A percentile compares a stretch with the other conserved stretches of the same genome.
Conservation (phyloP, 306 rosid species). For the Alnus glutinosa region DNA sequence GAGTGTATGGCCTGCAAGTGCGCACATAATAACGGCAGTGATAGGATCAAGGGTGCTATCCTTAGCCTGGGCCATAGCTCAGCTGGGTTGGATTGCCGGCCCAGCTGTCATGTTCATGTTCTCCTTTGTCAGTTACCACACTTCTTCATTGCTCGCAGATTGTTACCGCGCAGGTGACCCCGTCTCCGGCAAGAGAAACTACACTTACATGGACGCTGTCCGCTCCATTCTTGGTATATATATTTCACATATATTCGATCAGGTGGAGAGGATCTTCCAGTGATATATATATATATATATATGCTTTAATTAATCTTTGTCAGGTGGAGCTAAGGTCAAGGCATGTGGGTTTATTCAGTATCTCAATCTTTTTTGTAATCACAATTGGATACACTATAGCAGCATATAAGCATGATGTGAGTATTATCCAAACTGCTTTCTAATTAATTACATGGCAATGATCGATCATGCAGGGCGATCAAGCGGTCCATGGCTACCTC, state of each 20-base stretch:
- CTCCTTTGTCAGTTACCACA: constrained; percentile 36
- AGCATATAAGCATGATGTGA: constrained; percentile 60
- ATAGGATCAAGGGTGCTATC: constrained; percentile 67
- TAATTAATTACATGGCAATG: background rate
- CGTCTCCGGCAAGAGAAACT: constrained; percentile 48
- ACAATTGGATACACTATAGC: constrained; percentile 65
- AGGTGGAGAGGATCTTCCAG: no score
- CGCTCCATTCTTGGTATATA: constrained; percentile 52
- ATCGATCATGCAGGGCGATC: constrained; percentile 56
- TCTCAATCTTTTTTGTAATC: constrained; percentile 49
- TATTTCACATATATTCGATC: no score
- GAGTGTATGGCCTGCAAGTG: constrained; percentile 57
- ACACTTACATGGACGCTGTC: constrained; percentile 55
- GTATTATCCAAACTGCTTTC: no score
- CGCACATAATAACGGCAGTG: constrained; percentile 68
- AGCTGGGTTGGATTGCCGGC: constrained; percentile 69
- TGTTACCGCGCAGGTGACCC: constrained; percentile 51
- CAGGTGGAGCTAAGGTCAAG: constrained; percentile 50
- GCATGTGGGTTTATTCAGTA: constrained; percentile 52
- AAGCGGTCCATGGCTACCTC: constrained; percentile 43
- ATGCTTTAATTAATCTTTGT: no score
- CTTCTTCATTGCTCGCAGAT: constrained; percentile 45
- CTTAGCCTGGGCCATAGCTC: constrained; percentile 67
- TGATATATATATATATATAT: no score
- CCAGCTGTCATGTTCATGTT: constrained; percentile 55